A percentile compares a stretch with the other conserved stretches of the same genome.
Evolutionary conservation across 208 protist species (phyloP).

Genomic region (Phytomonas sp.): DNA sequence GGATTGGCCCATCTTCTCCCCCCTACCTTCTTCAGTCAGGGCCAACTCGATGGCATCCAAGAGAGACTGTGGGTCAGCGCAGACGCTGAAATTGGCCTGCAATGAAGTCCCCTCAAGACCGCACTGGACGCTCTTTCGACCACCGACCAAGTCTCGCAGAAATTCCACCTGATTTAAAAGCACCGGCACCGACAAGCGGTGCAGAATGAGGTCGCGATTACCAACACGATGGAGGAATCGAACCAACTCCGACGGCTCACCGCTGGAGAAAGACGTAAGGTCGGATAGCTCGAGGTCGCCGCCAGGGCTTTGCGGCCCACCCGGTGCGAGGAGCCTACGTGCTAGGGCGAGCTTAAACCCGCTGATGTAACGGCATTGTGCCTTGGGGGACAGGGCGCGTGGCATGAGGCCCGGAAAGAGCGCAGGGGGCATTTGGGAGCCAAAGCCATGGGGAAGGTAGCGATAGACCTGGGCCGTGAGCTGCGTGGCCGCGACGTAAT

Average conservation of each 20-base stretch:
- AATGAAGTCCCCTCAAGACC: not conserved
- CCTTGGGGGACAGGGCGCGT: conserved; percentile 8
- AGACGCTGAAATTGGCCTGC: conserved; percentile 12
- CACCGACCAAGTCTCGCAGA: not conserved
- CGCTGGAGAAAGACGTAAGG: not conserved
- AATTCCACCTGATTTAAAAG: conserved; percentile 1
- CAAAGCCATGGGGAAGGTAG: conserved; percentile 66
- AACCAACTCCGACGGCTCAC: not conserved
- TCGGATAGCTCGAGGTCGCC: not conserved
- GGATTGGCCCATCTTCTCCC: not conserved
- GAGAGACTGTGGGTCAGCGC: conserved; percentile 5
- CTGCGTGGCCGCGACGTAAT: conserved; percentile 48
- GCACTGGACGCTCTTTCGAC: not conserved
- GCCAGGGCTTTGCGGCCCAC: not conserved
- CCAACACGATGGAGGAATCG: not conserved
- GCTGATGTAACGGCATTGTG: conserved; percentile 24
- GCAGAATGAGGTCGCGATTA: not conserved
- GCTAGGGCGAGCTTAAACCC: conserved; percentile 29
- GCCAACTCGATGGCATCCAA: conserved; percentile 3
- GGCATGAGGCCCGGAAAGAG: conserved; percentile 32
- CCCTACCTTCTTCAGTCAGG: not conserved
- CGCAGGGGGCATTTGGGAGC: conserved; percentile 78
- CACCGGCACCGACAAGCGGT: not conserved
- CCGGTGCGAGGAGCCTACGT: not conserved
- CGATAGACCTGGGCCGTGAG: conserved; percentile 76